Evolutionary conservation across 2,329 filamentous ascomycete species (phyloP).

Genomic region (Aurifilum marmelostoma): DNA sequence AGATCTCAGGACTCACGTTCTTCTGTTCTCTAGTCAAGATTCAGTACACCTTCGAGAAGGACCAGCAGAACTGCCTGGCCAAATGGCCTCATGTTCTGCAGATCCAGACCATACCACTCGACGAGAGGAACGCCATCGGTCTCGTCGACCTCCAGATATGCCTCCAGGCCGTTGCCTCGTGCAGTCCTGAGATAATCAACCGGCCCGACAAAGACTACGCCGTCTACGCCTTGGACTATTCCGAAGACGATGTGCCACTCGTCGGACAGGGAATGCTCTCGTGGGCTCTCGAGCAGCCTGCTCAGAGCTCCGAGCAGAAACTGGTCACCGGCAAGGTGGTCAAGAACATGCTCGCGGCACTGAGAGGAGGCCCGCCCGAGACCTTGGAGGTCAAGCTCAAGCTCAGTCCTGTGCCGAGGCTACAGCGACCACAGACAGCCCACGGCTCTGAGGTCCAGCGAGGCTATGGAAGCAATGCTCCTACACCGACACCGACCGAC

Average conservation of each 20-base stretch:
- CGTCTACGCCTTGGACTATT: constrained; percentile 97
- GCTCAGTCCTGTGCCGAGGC: constrained; percentile 74
- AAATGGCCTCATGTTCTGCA: constrained; percentile 79
- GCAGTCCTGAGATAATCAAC: constrained; percentile 83
- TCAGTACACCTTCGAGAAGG: constrained; percentile 91
- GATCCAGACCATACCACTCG: constrained; percentile 78
- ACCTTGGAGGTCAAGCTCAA: constrained; percentile 92
- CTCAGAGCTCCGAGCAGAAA: constrained; percentile 61
- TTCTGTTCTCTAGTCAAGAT: constrained; percentile 74
- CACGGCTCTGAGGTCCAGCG: constrained; percentile 28
- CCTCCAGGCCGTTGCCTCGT: constrained; percentile 75
- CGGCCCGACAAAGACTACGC: constrained; percentile 81
- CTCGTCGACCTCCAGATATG: constrained; percentile 86
- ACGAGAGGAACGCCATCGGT: constrained; percentile 81
- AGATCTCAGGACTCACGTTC: constrained; percentile 19
- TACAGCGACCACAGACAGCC: constrained; percentile 38
- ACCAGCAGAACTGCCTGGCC: constrained; percentile 87
- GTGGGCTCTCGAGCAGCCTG: constrained; percentile 67
- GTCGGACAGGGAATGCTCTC: constrained; percentile 97
- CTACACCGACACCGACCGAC: constrained; percentile 58
- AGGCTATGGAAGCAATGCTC: constrained; percentile 29
- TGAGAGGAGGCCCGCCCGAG: constrained; percentile 81
- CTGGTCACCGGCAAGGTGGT: constrained; percentile 89
- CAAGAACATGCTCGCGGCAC: constrained; percentile 81
- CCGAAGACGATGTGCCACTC: constrained; percentile 88